phyloP scores from a whole-genome alignment of 257 asterid species.

The Anisodus acutangulus region DNA sequence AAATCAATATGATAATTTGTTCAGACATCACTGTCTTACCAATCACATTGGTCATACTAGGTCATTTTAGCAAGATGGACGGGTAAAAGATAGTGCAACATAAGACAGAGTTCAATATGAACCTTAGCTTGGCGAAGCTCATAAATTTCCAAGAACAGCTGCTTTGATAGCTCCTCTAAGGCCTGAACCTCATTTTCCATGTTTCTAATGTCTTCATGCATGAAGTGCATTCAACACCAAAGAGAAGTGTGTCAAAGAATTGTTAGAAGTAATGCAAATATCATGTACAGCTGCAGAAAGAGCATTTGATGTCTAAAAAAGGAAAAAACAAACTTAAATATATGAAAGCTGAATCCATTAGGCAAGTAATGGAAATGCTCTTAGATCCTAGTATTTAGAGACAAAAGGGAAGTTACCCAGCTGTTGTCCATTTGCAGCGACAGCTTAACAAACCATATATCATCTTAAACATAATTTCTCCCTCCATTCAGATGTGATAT shows the following conservation, averaged over 20 bases:
- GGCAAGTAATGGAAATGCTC: background rate
- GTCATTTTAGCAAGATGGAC: background rate
- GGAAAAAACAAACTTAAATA: background rate
- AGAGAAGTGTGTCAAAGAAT: background rate
- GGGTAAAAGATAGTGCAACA: conserved; percentile 22
- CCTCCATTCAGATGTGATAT: background rate
- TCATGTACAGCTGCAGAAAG: background rate
- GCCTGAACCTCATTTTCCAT: conserved; percentile 94
- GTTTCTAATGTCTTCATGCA: conserved; percentile 70
- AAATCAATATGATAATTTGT: background rate
- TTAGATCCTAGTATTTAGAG: background rate
- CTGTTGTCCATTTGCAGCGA: background rate
- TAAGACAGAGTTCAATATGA: conserved; percentile 31
- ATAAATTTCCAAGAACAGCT: conserved; percentile 86
- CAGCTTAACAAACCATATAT: background rate
- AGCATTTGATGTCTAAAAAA: background rate
- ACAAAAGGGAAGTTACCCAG: background rate
- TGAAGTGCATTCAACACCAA: conserved; percentile 30
- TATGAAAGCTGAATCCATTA: background rate
- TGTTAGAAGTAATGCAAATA: conserved; percentile 9
- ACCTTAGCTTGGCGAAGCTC: conserved; percentile 99
- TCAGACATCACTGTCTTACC: background rate
- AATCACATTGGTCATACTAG: conserved; percentile 10
- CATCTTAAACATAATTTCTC: background rate
- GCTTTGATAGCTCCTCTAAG: conserved; percentile 94